A percentile compares a stretch with the other conserved stretches of the same genome.
phyloP scores from a whole-genome alignment of 495 filamentous ascomycete genomes.

The Bryoglossum gracile region DNA sequence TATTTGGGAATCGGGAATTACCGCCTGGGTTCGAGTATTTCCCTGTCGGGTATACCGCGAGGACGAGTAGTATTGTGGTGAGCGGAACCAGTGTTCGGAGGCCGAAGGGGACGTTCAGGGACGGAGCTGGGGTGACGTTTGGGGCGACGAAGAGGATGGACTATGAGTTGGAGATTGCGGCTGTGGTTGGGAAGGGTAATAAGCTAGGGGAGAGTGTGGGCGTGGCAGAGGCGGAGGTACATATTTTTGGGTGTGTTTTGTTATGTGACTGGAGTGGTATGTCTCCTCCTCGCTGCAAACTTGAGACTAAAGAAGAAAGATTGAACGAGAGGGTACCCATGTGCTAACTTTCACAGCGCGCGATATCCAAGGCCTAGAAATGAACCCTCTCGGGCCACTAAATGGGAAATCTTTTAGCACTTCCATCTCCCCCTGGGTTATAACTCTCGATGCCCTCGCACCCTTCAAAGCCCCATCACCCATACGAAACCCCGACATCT shows the following conservation, averaged over 20 bases:
- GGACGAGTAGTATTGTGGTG: constrained; percentile 66
- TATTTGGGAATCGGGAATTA: constrained; percentile 25
- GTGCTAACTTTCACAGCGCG: constrained; percentile 40
- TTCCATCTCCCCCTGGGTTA: constrained; percentile 81
- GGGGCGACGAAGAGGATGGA: constrained; percentile 50
- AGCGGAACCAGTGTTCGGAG: constrained; percentile 67
- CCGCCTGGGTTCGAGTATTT: constrained; percentile 75
- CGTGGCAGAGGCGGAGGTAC: constrained; percentile 62
- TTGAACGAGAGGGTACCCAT: not conserved
- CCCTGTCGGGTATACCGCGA: constrained; percentile 79
- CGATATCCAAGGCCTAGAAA: constrained; percentile 87
- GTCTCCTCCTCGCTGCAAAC: not conserved
- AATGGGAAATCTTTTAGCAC: constrained; percentile 88
- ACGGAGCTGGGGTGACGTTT: constrained; percentile 25
- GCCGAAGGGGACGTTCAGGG: constrained; percentile 59
- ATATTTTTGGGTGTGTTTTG: constrained; percentile 80
- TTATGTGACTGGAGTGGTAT: constrained; percentile 80
- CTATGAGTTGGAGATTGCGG: constrained; percentile 81
- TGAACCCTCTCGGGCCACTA: constrained; percentile 75
- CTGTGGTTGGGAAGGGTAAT: constrained; percentile 64
- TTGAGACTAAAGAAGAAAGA: not conserved
- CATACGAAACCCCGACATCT: constrained; percentile 52
- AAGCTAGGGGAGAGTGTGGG: constrained; percentile 56
- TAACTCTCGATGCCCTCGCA: constrained; percentile 75
- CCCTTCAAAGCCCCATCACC: constrained; percentile 45